Conservation (phyloP, 352 stramenopile species). For the Phytophthora podocarpi region DNA sequence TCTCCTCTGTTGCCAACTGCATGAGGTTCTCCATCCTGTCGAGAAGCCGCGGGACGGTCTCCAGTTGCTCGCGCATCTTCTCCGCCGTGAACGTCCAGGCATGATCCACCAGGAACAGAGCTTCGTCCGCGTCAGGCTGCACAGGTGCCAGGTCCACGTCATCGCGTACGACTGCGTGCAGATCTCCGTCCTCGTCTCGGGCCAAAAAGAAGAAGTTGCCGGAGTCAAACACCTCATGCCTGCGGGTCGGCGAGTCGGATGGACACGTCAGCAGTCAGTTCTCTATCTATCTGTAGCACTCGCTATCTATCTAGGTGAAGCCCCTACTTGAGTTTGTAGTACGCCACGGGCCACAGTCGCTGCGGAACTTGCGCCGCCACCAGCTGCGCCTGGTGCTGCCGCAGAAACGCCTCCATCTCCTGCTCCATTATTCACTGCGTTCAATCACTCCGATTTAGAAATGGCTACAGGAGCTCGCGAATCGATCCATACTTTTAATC, state of each 20-base stretch:
- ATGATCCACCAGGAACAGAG: slow-evolving; percentile 59
- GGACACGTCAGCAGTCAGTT: slow-evolving; percentile 16
- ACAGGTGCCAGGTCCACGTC: slow-evolving; percentile 44
- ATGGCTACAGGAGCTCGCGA: slow-evolving; percentile 4
- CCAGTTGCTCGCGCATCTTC: slow-evolving; percentile 40
- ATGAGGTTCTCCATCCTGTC: slow-evolving; percentile 57
- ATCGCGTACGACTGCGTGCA: slow-evolving; percentile 51
- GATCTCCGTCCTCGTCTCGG: slow-evolving; percentile 48
- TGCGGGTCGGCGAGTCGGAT: slow-evolving; percentile 19
- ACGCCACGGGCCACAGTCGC: slow-evolving; percentile 47
- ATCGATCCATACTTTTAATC: no score
- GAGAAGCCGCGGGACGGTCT: slow-evolving; percentile 36
- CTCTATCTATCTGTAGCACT: not conserved
- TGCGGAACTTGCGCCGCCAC: slow-evolving; percentile 42
- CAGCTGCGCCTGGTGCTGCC: slow-evolving; percentile 51
- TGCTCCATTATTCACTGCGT: slow-evolving; percentile 39
- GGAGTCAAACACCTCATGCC: slow-evolving; percentile 53
- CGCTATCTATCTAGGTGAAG: not conserved
- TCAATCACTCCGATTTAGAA: slow-evolving; percentile 11
- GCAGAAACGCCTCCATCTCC: slow-evolving; percentile 51
- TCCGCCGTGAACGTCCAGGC: slow-evolving; percentile 63
- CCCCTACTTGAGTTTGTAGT: slow-evolving; percentile 59
- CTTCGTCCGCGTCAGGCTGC: slow-evolving; percentile 43
- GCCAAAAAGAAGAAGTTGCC: slow-evolving; percentile 56
- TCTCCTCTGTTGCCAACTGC: slow-evolving; percentile 36